Conservation (phyloP, 2,329 filamentous ascomycete genomes). For the Pseudogymnoascus sp. region DNA sequence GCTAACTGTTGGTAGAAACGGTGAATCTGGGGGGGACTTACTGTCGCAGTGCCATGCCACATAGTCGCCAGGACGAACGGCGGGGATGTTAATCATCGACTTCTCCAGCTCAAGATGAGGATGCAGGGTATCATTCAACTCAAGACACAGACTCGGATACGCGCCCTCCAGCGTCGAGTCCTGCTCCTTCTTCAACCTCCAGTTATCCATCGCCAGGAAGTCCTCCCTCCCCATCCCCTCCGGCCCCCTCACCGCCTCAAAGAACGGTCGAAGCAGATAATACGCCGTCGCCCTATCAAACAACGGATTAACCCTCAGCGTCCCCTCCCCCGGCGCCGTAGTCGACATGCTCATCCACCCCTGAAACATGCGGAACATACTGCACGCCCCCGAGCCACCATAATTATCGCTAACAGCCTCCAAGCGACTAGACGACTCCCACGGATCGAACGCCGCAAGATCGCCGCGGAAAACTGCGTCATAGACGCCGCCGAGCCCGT, state of each 20-base stretch:
- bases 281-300: slow-evolving; percentile 71
- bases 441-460: slow-evolving; percentile 80
- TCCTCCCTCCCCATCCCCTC: slow-evolving; percentile 28
- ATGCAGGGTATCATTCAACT: slow-evolving; percentile 52
- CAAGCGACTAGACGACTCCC: slow-evolving; percentile 66
- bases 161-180: slow-evolving; percentile 63
- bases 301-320: slow-evolving; percentile 74
- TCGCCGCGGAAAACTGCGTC: slow-evolving; percentile 62
- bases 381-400: slow-evolving; percentile 72
- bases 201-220: slow-evolving; percentile 50
- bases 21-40: slow-evolving; percentile 12
- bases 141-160: slow-evolving; percentile 54
- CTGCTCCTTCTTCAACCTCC: slow-evolving; percentile 48
- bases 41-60: slow-evolving; percentile 53
- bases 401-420: slow-evolving; percentile 68
- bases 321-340: slow-evolving; percentile 69
- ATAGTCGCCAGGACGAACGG: slow-evolving; percentile 59
- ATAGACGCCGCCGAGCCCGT: slow-evolving; percentile 63
- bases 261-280: slow-evolving; percentile 76
- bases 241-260: slow-evolving; percentile 42
- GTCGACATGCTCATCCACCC: slow-evolving; percentile 78
- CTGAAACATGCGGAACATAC: slow-evolving; percentile 82
- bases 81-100: slow-evolving; percentile 59
- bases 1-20: not conserved
- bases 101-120: slow-evolving; percentile 55